Evolutionary conservation across 75 land plant species (phyloP), one percentile per base, ranked within the genome.

Genomic region (Picea glauca): DNA sequence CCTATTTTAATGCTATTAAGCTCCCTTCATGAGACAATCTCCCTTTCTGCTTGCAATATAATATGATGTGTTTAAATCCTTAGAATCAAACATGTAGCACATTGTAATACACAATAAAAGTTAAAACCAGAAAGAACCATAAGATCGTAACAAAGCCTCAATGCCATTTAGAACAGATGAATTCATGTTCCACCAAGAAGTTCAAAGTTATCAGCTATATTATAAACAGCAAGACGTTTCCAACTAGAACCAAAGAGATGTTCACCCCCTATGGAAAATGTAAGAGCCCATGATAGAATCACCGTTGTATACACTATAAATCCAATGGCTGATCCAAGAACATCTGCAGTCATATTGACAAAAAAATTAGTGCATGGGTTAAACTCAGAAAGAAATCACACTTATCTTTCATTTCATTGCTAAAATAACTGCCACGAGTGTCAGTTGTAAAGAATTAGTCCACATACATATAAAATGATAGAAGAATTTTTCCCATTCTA

Each of bases 231-330:
- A 43, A 95, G 87, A n/a, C 84, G 65, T 54, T 88, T 84, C 98
- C 98, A 95, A 38, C 75, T 66, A 62, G 87, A 80, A 38, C 98
- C 98, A 62, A 95, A 89, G 43, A 95, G 74, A 6, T 62, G 80
- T 79, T 95, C 91, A 12, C 98, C 96, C 72, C 98, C 98, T 60
- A 91, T 88, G 11, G 87, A 76, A 83, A 93, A 93, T 15, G 94
- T 83, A 1, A 93, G 81, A 1, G 91, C 87, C 96, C 98, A 95
- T 33, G 89, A 77, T 6, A 84, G 78, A 8, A 95, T 84, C 21
- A 88, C 46, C 66, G 72, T 74, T 59, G 86, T 75, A 60, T 66
- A 90, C 1, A 88, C 66, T 6, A 78, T 31, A 57, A 89, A 93
- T 15, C 98, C 98, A 68, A 90, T 68, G 13, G 91, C 98, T 50